Conservation (phyloP, 192 early-diverging fungal species). For the Linnemannia exigua region DNA sequence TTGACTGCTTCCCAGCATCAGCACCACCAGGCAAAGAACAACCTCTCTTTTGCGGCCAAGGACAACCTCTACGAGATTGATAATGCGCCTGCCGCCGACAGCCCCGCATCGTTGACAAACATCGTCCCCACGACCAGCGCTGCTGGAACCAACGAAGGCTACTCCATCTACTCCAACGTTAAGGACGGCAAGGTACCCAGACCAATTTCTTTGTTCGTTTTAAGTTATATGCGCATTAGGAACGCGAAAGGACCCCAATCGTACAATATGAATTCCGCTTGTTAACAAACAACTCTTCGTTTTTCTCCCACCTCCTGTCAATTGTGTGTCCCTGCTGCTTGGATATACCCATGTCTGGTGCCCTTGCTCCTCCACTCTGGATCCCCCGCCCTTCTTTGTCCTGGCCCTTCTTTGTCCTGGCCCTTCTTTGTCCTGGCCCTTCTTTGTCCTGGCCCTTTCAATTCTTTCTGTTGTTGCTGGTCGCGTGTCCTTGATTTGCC, state of each 20-base stretch:
- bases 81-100: not conserved
- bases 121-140: not conserved
- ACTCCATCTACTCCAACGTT: slow-evolving; percentile 55
- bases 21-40: not conserved
- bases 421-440: not conserved
- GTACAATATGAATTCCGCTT: not conserved
- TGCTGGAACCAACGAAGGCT: too few species aligned
- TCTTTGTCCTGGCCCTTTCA: too few species aligned
- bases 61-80: not conserved
- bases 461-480: not conserved
- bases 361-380: not conserved
- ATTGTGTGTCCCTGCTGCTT: not conserved
- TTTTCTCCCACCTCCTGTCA: not conserved
- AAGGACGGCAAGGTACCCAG: slow-evolving; percentile 44
- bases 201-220: not conserved
- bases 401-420: not conserved
- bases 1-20: not conserved
- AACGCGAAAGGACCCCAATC: not conserved
- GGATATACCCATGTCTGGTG: not conserved
- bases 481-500: too few species aligned
- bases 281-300: not conserved
- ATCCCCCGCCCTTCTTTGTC: not conserved
- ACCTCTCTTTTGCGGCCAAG: not conserved
- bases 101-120: not conserved
- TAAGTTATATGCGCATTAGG: not conserved